Base-by-base conservation (phyloP, 1,284 basidiomycete genomes). In the Rhodotorula mucilaginosa region DNA sequence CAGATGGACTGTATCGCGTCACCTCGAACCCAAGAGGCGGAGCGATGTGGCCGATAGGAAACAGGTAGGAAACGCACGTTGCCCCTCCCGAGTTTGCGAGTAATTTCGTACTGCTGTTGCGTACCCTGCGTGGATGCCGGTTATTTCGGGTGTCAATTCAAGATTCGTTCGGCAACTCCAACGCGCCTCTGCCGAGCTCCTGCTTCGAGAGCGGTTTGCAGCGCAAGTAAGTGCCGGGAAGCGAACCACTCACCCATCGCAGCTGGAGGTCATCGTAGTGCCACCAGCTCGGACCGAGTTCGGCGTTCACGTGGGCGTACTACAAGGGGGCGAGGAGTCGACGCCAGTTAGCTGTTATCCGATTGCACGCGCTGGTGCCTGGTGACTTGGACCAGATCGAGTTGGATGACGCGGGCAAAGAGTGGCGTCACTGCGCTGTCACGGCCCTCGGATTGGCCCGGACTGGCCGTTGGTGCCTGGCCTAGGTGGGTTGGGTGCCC, bases 31-130 rank as follows among this genome's bases (percentile, higher is more conserved):
- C 34, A 34, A 34, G 34, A 34, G 34, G 5, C 34, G 34, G 34
- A 34, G 34, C 7, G 34, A 5, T 7, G 34, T 5, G 12, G 39
- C 39, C 39, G 13, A 12, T 46, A 26, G 51, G 29, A 23, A 29
- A 13, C 61, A n/a, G 79, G 79, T 7, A 18, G 39, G 2, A 3
- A 21, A 46, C 66, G 51, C 31, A 71, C 74, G 65, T 98, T 98
- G 73, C 96, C 96, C 70, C 96, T 84, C 44, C 96, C 96, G 18
- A 98, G 94, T 83, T 97, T 98, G 74, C 93, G 87, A 52, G 98
- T 91, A 80, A 98, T 97, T 84, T 99, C 96, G 80, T 98, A 99
- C 83, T 97, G 92, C 84, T 98, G 96, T 83, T 98, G 97, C 18
- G 79, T 79, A 2, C 81, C 81, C 81, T 68, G 44, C 3, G 6